Base-by-base conservation (phyloP, 352 stramenopile genomes). In the Aphanomyces euteiches region DNA sequence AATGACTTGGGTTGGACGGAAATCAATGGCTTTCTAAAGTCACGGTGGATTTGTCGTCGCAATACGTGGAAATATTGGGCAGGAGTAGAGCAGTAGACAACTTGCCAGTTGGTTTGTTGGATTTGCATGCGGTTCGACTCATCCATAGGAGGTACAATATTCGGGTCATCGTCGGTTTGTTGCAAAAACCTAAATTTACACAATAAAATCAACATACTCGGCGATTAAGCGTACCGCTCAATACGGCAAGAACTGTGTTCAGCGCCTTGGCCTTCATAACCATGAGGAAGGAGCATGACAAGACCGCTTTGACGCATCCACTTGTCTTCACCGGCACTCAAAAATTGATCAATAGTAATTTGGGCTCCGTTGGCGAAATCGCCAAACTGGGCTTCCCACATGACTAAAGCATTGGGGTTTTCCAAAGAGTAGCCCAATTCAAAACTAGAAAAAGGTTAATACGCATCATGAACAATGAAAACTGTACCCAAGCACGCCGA, bases 281-380 rank as follows among this genome's bases (percentile, higher is more conserved):
- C 96, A 75, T 98, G 96, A 5, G 96, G 96, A 65, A 99, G 78
- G 17, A 98, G 77, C 79, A 99, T 80, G 7, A 96, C 89, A 13
- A 99, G 80, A 40, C 96, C 96, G 70, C 81, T 97, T 77, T 98
- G 95, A 75, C 93, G 80, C 76, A 98, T 84, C 96, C 96, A 99
- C 79, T 99, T 99, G 79, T 97, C 90, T 80, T 99, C 96, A 66
- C 96, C 96, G n/a, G 85, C 78, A 56, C 81, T 90, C 71, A 99
- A 89, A 77, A 98, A 99, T 77, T 98, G 93, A 83, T 99, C 96
- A 65, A 99, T 97, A 78, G 99, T 97, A 66, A 98, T 93, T 81
- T 99, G 96, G 34, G 96, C 95, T 58, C 95, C 92, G 77, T 98
- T 98, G 21, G 87, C 85, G 75, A 99, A 99, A 77, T 99, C 96